phyloP scores from a whole-genome alignment of 2,329 filamentous ascomycete species.

The Trichoderma atroviride region DNA sequence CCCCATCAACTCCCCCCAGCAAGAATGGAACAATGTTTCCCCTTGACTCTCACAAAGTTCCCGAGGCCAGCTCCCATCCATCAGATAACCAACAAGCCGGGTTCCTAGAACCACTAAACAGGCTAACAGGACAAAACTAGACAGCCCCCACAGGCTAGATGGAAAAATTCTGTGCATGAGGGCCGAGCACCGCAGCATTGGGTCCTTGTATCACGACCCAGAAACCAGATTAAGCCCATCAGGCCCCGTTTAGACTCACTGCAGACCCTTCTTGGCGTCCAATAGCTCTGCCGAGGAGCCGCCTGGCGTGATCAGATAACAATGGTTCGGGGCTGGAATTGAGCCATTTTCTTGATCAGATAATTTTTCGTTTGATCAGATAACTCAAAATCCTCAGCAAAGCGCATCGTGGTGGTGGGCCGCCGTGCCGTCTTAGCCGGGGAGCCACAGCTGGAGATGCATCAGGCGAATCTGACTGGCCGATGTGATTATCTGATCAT shows the following conservation, averaged over 20 bases:
- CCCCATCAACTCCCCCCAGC: neutral
- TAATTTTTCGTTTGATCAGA: constrained; percentile 12
- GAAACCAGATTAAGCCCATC: neutral
- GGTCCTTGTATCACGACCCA: constrained; percentile 1
- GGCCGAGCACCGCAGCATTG: constrained; percentile 7
- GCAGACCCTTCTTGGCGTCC: constrained; percentile 4
- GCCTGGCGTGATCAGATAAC: constrained; percentile 23
- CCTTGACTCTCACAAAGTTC: neutral
- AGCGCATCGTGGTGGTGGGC: constrained; percentile 6
- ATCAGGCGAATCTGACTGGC: constrained; percentile 9
- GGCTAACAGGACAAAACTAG: neutral
- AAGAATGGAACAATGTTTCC: neutral
- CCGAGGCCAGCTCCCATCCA: constrained; percentile 6
- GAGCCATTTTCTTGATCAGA: constrained; percentile 25
- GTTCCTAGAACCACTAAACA: neutral
- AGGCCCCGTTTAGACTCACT: constrained; percentile 15
- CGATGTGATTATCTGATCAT: constrained; percentile 23
- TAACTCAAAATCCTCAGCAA: constrained; percentile 11
- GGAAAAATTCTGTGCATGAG: constrained; percentile 4
- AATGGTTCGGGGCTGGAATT: constrained; percentile 10
- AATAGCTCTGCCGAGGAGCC: constrained; percentile 19
- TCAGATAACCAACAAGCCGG: constrained; percentile 10
- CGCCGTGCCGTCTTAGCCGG: constrained; percentile 24
- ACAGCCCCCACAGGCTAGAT: constrained; percentile 7
- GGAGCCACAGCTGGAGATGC: constrained; percentile 21